Evolutionary conservation across 805 yeast species (phyloP), one percentile per base, ranked within the genome.

Genomic region (Metschnikowia picachoensis): DNA sequence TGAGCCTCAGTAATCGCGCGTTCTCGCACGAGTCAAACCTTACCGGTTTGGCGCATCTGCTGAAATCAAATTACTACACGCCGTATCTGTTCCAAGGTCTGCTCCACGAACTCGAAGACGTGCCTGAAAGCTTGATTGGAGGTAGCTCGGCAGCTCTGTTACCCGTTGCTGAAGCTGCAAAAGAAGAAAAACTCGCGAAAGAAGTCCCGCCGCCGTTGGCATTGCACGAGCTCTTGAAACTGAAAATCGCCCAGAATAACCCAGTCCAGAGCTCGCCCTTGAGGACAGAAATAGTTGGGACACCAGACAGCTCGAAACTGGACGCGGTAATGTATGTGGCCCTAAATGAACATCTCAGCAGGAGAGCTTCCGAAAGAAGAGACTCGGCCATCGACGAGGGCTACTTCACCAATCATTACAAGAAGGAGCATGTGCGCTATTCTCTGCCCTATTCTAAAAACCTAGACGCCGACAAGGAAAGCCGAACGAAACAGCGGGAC

Each of bases 401-500:
- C 25, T 48, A 59, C 35, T 73, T 61, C 60, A 69, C 67, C 35
- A 77, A 76, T 48, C 81, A 77, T 50, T 76, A 76, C 56, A 66
- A 66, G 40, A 75, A 72, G 45, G 72, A 84, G 59, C 72, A 70
- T n/a, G 53, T 60, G 7, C 51, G 57, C 30, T 56, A 58, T n/a
- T 74, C 77, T 14, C 70, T 72, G 47, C 74, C 75, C 2, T 59
- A 62, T 32, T 68, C 76, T 1, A 52, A 62, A 27, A 77, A 72
- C 57, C 56, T 66, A 44, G 72, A 66, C 31, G 57, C 57, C 27
- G 74, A 67, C 45, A 61, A 59, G 31, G 66, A 64, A 33, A 60
- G 62, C 33, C 51, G 48, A 9, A 35, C 47, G 8, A 64, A 64
- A 44, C 56, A 53, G 2, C 38, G 40, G 14, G 46, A 52, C 30